Percentiles rank a stretch among this genome's conserved stretches.
Evolutionary conservation across 805 yeast species (phyloP).

Genomic region (Starmera amethionina): DNA sequence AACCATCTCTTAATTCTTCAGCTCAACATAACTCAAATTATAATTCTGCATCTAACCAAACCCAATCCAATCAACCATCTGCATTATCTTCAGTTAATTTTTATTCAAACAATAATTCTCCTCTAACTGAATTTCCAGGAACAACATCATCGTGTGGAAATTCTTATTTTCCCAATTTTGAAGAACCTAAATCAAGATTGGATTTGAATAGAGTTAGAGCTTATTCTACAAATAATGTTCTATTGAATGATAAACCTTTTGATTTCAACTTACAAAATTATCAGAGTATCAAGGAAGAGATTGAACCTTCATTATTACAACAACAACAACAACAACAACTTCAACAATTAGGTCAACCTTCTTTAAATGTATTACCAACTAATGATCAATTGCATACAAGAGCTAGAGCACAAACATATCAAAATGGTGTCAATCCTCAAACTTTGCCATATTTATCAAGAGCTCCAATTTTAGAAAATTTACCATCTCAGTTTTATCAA

Average conservation of each 20-base stretch:
- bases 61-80: neutral
- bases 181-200: conserved; percentile 8
- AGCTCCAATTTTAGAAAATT: too few species aligned
- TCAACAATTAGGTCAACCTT: conserved; percentile 5
- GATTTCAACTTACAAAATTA: conserved; percentile 6
- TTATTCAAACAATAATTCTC: conserved; percentile 4
- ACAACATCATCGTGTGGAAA: conserved; percentile 13
- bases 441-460: too few species aligned
- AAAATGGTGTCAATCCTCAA: conserved; percentile 13
- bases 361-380: neutral
- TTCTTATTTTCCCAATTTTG: conserved; percentile 6
- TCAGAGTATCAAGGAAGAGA: conserved; percentile 3
- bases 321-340: conserved; percentile 6
- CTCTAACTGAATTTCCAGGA: conserved; percentile 1
- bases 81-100: neutral
- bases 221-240: conserved; percentile 15
- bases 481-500: neutral
- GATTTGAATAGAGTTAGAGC: conserved; percentile 17
- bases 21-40: neutral
- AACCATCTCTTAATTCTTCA: conserved; percentile 14
- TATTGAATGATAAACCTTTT: conserved; percentile 7
- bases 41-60: neutral
- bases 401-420: conserved; percentile 34
- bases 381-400: conserved; percentile 11
- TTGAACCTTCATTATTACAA: conserved; percentile 6